Percentiles rank a stretch among this genome's conserved stretches.
These are phyloP conservation scores for Syzygium aqueum DNA, from an alignment of 345 rosid genomes.

Conservation along the genomic window DNA sequence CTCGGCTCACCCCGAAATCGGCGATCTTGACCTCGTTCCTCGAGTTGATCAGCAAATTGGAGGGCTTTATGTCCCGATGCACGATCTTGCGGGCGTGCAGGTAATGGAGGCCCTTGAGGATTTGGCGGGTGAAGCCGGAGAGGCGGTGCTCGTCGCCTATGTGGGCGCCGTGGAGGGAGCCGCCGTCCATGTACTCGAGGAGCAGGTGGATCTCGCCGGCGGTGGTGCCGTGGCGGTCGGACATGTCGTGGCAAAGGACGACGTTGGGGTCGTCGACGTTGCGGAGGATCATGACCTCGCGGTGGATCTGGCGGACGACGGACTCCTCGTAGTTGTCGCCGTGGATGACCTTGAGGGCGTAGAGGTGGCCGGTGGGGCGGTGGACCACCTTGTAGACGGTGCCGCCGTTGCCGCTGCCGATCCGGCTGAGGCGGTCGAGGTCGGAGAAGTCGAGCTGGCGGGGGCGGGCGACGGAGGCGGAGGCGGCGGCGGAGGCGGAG, in stretches of 20 bases:
- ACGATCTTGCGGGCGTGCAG: conserved; percentile 70
- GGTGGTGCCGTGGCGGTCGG: conserved; percentile 29
- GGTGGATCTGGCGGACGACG: conserved; percentile 68
- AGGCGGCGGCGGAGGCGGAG: background rate
- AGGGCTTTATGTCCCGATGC: conserved; percentile 86
- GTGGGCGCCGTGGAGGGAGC: conserved; percentile 65
- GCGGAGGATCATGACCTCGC: conserved; percentile 74
- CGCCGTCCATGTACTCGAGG: conserved; percentile 84
- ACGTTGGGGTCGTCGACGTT: conserved; percentile 74
- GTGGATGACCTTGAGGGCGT: conserved; percentile 80
- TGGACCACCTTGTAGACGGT: conserved; percentile 80
- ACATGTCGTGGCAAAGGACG: conserved; percentile 77
- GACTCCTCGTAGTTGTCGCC: conserved; percentile 62
- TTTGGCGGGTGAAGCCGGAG: conserved; percentile 55
- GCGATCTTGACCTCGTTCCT: conserved; percentile 67
- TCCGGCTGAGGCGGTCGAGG: conserved; percentile 46
- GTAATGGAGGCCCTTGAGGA: conserved; percentile 72
- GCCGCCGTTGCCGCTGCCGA: conserved; percentile 84
- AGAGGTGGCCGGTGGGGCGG: conserved; percentile 42
- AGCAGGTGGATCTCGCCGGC: conserved; percentile 76
- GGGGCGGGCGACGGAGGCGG: background rate
- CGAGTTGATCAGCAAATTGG: conserved; percentile 63
- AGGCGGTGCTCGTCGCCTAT: conserved; percentile 35
- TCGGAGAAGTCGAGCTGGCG: conserved; percentile 32
- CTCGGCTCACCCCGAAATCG: conserved; percentile 81